Percentiles rank a stretch among this genome's conserved stretches.
These are phyloP conservation scores for Hevea brasiliensis DNA, from an alignment of 345 rosid genomes.

Conservation along the genomic window DNA sequence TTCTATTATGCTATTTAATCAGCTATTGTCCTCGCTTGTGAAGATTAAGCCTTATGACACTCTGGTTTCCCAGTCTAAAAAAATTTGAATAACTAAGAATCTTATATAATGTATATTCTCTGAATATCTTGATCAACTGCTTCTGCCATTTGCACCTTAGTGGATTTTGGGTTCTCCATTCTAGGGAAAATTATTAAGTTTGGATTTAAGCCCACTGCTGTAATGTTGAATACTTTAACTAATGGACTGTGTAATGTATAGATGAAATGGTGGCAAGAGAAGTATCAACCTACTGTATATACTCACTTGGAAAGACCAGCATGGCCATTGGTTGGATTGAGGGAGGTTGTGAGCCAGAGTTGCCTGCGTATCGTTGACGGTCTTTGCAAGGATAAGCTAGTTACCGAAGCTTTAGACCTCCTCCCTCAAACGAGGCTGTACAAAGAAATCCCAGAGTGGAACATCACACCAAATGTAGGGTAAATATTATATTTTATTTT, in stretches of 20 bases:
- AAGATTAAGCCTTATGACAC: neutral
- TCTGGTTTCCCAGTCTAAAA: conserved; percentile 1
- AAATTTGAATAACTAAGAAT: conserved; percentile 1
- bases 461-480: too few relatives aligned
- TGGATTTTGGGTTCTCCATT: conserved; percentile 8
- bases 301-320: neutral
- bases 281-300: neutral
- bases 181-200: conserved; percentile 11
- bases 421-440: neutral
- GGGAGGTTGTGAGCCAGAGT: neutral
- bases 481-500: too few relatives aligned
- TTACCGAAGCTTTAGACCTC: neutral
- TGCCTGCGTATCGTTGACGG: neutral
- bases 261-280: conserved; percentile 6
- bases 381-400: neutral
- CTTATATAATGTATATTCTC: neutral
- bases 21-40: conserved; percentile 4
- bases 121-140: conserved; percentile 13
- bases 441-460: too few relatives aligned
- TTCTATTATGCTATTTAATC: conserved; percentile 1
- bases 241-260: conserved; percentile 10
- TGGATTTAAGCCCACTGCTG: conserved; percentile 8
- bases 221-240: conserved; percentile 13
- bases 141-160: conserved; percentile 6
- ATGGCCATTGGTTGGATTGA: conserved; percentile 3